phyloP scores from a whole-genome alignment of 2,329 filamentous ascomycete species.

The Pseudogymnoascus sp. region DNA sequence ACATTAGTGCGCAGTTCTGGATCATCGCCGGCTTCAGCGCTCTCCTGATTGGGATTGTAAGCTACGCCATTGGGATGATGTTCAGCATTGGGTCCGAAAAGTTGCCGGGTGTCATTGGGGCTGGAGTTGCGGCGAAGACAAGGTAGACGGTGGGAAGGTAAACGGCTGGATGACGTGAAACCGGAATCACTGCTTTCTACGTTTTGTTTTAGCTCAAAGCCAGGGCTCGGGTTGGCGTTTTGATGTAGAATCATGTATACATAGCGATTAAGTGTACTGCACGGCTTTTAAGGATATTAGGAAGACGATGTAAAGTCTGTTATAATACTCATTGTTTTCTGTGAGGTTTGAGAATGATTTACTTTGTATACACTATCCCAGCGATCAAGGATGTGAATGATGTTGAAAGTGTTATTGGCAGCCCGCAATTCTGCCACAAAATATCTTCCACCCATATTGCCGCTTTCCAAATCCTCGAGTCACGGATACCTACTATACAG shows the following conservation, averaged over 20 bases:
- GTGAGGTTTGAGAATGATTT: not conserved
- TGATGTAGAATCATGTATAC: constrained; percentile 11
- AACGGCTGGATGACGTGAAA: constrained; percentile 7
- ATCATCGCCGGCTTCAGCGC: constrained; percentile 72
- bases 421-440: not conserved
- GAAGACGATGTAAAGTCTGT: not conserved
- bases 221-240: constrained; percentile 7
- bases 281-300: constrained; percentile 1
- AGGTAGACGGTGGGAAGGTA: constrained; percentile 19
- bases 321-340: not conserved
- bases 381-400: not conserved
- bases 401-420: not conserved
- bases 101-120: constrained; percentile 90
- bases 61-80: constrained; percentile 68
- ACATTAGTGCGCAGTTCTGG: constrained; percentile 85
- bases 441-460: not conserved
- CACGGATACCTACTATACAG: not conserved
- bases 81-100: constrained; percentile 80
- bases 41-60: constrained; percentile 59
- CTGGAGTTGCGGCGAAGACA: constrained; percentile 71
- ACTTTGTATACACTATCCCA: not conserved
- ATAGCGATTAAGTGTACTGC: constrained; percentile 6
- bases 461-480: not conserved
- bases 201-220: constrained; percentile 8
- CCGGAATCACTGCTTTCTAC: not conserved